phyloP scores from a whole-genome alignment of 371 early-diverging fungal genomes.

The Lichtheimia ramosa region DNA sequence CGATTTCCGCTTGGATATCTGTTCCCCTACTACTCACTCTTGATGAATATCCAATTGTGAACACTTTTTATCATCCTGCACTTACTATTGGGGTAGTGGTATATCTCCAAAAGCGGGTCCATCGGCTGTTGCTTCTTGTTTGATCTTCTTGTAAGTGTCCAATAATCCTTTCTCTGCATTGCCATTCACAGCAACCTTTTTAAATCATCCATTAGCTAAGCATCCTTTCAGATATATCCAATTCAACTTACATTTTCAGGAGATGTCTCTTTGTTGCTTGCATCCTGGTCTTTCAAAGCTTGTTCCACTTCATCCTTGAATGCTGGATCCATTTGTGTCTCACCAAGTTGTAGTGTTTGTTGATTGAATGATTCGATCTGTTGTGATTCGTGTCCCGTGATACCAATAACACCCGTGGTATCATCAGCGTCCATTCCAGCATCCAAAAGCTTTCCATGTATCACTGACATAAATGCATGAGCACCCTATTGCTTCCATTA shows the following conservation, averaged over 20 bases:
- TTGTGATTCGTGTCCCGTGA: conserved; percentile 75
- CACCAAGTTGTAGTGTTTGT: conserved; percentile 39
- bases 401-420: conserved; percentile 57
- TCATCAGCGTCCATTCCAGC: conserved; percentile 50
- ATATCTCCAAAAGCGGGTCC: conserved; percentile 46
- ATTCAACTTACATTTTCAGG: conserved; percentile 1
- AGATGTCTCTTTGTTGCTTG: conserved; percentile 14
- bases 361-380: conserved; percentile 84
- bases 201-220: not conserved
- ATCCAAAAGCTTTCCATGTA: conserved; percentile 27
- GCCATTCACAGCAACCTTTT: conserved; percentile 14
- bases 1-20: conserved; percentile 77
- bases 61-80: not conserved
- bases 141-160: conserved; percentile 44
- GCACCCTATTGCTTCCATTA: not conserved
- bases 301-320: conserved; percentile 46
- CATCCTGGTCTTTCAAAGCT: conserved; percentile 32
- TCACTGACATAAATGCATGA: conserved; percentile 14
- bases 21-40: conserved; percentile 51
- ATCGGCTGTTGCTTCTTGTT: conserved; percentile 37
- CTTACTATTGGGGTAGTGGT: conserved; percentile 77
- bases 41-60: conserved; percentile 8
- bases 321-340: conserved; percentile 31
- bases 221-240: not conserved
- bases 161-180: conserved; percentile 21